phyloP scores from a whole-genome alignment of 495 filamentous ascomycete species.

The Rhizodiscina lignyota region DNA sequence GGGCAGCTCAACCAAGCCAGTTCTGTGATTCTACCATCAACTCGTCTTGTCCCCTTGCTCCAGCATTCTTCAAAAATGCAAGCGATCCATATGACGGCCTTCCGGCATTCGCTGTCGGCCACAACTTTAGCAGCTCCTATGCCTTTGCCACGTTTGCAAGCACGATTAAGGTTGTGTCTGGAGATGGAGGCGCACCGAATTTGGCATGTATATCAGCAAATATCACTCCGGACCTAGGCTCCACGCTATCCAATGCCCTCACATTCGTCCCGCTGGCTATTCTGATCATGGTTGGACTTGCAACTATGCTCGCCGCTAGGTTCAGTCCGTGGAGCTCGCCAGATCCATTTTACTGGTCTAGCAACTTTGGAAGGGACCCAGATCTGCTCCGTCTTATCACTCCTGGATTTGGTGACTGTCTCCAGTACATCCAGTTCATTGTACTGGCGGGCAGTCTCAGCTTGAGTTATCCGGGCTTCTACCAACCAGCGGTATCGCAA shows the following conservation, averaged over 20 bases:
- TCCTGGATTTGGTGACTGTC: slow-evolving; percentile 89
- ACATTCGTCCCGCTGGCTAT: slow-evolving; percentile 65
- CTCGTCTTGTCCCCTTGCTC: slow-evolving; percentile 55
- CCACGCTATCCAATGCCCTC: slow-evolving; percentile 44
- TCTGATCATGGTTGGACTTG: slow-evolving; percentile 61
- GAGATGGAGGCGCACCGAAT: slow-evolving; percentile 39
- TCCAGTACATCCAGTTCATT: slow-evolving; percentile 92
- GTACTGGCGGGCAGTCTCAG: slow-evolving; percentile 74
- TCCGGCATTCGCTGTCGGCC: slow-evolving; percentile 54
- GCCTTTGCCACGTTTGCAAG: slow-evolving; percentile 66
- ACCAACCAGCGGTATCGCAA: slow-evolving; percentile 77
- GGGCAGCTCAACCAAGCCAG: slow-evolving; percentile 22
- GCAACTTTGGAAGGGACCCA: slow-evolving; percentile 87
- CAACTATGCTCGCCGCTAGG: slow-evolving; percentile 66
- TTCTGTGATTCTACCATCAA: slow-evolving; percentile 52
- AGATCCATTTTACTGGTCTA: slow-evolving; percentile 83
- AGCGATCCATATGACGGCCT: slow-evolving; percentile 33
- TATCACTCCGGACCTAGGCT: slow-evolving; percentile 66
- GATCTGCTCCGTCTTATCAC: slow-evolving; percentile 87
- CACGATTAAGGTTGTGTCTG: slow-evolving; percentile 50
- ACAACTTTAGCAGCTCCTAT: slow-evolving; percentile 67
- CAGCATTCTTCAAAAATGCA: slow-evolving; percentile 45
- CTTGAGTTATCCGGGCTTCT: slow-evolving; percentile 84
- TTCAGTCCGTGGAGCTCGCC: slow-evolving; percentile 87
- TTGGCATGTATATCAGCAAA: slow-evolving; percentile 66